Evolutionary conservation across 768 basidiomycete genomes (phyloP), one percentile per base, ranked within the genome.

Genomic region (Vararia minispora): DNA sequence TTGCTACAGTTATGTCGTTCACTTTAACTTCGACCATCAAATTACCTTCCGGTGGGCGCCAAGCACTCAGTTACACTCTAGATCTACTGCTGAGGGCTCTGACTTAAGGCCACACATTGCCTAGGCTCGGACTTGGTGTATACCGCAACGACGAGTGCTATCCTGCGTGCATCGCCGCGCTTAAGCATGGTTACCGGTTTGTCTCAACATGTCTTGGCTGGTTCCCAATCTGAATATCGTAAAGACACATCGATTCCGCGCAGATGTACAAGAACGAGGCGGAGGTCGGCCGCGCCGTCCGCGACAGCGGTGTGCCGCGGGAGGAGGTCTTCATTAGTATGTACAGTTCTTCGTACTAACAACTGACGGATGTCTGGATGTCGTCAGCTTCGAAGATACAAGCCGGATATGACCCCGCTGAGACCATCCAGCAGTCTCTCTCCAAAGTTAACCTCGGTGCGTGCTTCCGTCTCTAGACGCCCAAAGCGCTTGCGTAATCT

Each of bases 181-280:
- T 86, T 49, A 62, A 65, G 43, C 68, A 63, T 16, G 83, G 83
- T n/a, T 85, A 83, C 53, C 63, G 69, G 76, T 72, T 43, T 37
- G 51, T 42, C 39, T 13, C 8, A 2, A 11, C 6, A 5, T 12
- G 17, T 16, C 14, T 14, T 7, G 22, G 4, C 13, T 4, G 3
- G 7, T 18, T 9, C 6, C 29, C 18, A 21, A 8, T 9, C 13
- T 33, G 2, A 17, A n/a, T 25, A 14, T 4, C 39, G n/a, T n/a
- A n/a, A n/a, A 82, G 83, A 39, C 85, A 83, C 41, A 60, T 86
- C 29, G 85, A 87, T 54, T 71, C 79, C 1, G 85, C 85, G 1
- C 78, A 79, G 45, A 60, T 64, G 25, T 87, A 86, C 53, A 61
- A 58, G 40, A 83, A 82, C 43, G 79, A 84, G 52, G 65, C 64